Evolutionary conservation across 768 basidiomycete species (phyloP).

Genomic region (Phanerochaete carnosa): DNA sequence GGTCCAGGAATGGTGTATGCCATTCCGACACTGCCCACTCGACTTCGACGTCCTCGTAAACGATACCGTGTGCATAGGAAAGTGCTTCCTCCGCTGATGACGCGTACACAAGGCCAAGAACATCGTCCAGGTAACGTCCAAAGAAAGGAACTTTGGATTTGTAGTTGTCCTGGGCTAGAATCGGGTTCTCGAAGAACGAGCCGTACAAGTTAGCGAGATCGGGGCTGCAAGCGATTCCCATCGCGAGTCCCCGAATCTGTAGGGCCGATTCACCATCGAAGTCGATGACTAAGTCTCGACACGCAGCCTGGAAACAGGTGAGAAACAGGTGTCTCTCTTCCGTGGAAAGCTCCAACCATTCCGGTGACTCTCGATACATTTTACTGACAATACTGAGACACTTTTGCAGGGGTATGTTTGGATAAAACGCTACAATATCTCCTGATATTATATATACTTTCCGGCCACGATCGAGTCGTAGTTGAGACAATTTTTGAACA

Average conservation of each 20-base stretch:
- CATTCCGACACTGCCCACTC: constrained; percentile 8
- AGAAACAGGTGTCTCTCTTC: not conserved
- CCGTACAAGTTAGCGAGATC: constrained; percentile 18
- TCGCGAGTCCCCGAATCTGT: constrained; percentile 14
- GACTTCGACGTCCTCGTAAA: not conserved
- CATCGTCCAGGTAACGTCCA: constrained; percentile 10
- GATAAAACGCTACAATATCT: constrained; percentile 13
- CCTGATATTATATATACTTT: constrained; percentile 2
- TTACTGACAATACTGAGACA: not conserved
- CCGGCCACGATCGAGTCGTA: not conserved
- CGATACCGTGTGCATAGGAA: not conserved
- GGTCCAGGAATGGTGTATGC: constrained; percentile 22
- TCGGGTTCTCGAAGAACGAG: not conserved
- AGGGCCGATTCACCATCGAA: constrained; percentile 3
- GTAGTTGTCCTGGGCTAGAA: not conserved
- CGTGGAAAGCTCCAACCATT: not conserved
- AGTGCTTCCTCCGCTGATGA: not conserved
- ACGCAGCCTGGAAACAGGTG: not conserved
- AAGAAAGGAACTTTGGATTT: constrained; percentile 3
- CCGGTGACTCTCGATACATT: not conserved
- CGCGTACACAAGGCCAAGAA: constrained; percentile 12
- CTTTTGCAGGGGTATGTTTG: not conserved
- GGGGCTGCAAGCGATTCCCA: constrained; percentile 15
- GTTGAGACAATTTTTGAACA: not conserved
- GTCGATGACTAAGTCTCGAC: not conserved